Percentiles rank a stretch among this genome's conserved stretches.
Evolutionary conservation across 2,329 filamentous ascomycete genomes (phyloP).

Genomic region (Hymenoscyphus scutula): DNA sequence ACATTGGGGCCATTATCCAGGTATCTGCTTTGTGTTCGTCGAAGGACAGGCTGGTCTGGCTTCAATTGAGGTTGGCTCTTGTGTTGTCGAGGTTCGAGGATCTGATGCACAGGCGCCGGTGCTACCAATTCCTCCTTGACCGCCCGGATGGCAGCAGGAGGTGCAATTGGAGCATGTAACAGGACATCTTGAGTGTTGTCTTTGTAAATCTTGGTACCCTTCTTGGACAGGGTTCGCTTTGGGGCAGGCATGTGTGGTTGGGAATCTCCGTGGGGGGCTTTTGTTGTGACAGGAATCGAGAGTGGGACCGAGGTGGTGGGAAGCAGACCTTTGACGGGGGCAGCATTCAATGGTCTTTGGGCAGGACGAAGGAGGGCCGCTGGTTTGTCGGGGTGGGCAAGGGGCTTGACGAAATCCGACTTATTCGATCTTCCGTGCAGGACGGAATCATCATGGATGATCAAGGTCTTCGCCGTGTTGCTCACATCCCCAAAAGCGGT

Average conservation of each 20-base stretch:
- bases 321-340: slow-evolving; percentile 21
- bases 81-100: slow-evolving; percentile 30
- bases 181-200: slow-evolving; percentile 37
- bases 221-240: slow-evolving; percentile 49
- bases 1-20: slow-evolving; percentile 18
- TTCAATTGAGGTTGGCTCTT: slow-evolving; percentile 35
- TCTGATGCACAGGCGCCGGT: slow-evolving; percentile 32
- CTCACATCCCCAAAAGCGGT: slow-evolving; percentile 81
- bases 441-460: slow-evolving; percentile 55
- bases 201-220: slow-evolving; percentile 53
- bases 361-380: slow-evolving; percentile 54
- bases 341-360: slow-evolving; percentile 51
- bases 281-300: slow-evolving; percentile 25
- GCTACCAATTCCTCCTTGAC: slow-evolving; percentile 31
- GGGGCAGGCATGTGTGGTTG: slow-evolving; percentile 34
- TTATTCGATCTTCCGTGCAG: slow-evolving; percentile 44
- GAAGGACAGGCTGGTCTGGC: slow-evolving; percentile 25
- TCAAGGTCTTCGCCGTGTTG: slow-evolving; percentile 52
- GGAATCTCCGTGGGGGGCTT: slow-evolving; percentile 34
- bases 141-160: slow-evolving; percentile 30
- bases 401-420: slow-evolving; percentile 31
- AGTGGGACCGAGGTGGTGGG: slow-evolving; percentile 13
- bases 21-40: slow-evolving; percentile 29
- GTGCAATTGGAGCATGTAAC: slow-evolving; percentile 21
- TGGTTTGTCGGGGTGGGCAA: slow-evolving; percentile 40